A percentile compares a stretch with the other conserved stretches of the same genome.
Conservation (phyloP, 176 grass and related monocot species). For the Eremochloa ophiuroides region DNA sequence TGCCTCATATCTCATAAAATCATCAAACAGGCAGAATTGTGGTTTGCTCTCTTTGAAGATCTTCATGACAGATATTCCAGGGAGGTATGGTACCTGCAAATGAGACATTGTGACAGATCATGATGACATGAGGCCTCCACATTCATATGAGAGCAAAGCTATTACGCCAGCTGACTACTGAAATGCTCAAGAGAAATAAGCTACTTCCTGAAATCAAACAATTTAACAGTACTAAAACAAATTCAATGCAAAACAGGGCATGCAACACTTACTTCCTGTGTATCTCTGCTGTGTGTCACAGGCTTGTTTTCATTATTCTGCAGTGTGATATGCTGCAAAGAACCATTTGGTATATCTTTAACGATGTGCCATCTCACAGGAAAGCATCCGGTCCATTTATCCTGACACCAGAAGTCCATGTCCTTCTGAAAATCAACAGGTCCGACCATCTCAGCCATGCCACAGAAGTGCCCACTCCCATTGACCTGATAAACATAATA, state of each 20-base stretch:
- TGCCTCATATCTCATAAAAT: conserved; percentile 71
- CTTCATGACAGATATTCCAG: conserved; percentile 58
- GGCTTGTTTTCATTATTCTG: conserved; percentile 91
- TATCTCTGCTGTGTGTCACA: conserved; percentile 96
- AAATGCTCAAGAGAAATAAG: not conserved
- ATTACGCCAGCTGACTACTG: not conserved
- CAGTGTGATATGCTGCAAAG: conserved; percentile 64
- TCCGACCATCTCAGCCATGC: conserved; percentile 90
- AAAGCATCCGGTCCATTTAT: conserved; percentile 55
- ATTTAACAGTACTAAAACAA: not conserved
- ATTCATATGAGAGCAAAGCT: not conserved
- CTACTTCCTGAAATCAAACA: not conserved
- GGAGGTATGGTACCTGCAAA: conserved; percentile 55
- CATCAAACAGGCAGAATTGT: conserved; percentile 62
- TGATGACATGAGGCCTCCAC: not conserved
- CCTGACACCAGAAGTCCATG: conserved; percentile 92
- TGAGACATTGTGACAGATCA: not conserved
- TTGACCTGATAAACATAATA: not conserved
- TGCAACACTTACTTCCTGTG: conserved; percentile 71
- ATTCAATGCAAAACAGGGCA: not conserved
- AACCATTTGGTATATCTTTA: conserved; percentile 79
- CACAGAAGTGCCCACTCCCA: conserved; percentile 85
- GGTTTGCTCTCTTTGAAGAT: conserved; percentile 57
- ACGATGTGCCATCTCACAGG: conserved; percentile 68
- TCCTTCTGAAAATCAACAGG: conserved; percentile 76